Percentiles rank a stretch among this genome's conserved stretches.
Conservation (phyloP, 139 green algal genomes). For the Desmodesmus armatus region DNA sequence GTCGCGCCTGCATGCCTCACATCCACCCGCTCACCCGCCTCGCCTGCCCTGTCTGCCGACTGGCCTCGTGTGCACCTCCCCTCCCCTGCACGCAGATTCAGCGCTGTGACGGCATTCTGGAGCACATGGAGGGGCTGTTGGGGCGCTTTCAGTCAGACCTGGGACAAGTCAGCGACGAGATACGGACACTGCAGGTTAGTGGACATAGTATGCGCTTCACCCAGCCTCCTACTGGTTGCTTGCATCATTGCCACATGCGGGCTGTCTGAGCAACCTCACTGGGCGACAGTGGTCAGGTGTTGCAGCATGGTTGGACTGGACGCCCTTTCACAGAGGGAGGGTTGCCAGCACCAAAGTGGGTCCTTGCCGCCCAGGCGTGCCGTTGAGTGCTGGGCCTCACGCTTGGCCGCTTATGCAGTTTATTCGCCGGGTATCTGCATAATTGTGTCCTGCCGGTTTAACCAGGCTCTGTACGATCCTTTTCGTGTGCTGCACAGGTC, state of each 20-base stretch:
- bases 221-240: no score
- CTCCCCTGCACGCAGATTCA: slow-evolving; percentile 77
- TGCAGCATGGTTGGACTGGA: no score
- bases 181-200: slow-evolving; percentile 86
- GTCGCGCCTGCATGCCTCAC: not conserved
- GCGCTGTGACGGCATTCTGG: slow-evolving; percentile 90
- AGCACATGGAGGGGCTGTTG: slow-evolving; percentile 91
- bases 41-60: not conserved
- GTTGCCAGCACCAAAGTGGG: no score
- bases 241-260: slow-evolving; percentile 15
- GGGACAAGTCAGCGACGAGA: slow-evolving; percentile 80
- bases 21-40: not conserved
- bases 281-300: not conserved
- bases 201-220: no score
- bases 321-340: no score
- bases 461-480: no score
- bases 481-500: slow-evolving; percentile 55
- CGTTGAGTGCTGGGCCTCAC: no score
- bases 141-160: slow-evolving; percentile 89
- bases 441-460: not conserved
- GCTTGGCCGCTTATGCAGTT: no score
- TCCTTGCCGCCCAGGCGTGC: no score
- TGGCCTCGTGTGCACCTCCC: not conserved
- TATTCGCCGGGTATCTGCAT: not conserved
- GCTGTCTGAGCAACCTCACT: not conserved